phyloP scores from a whole-genome alignment of 1,284 basidiomycete genomes.

The Cryptococcus hybrid region DNA sequence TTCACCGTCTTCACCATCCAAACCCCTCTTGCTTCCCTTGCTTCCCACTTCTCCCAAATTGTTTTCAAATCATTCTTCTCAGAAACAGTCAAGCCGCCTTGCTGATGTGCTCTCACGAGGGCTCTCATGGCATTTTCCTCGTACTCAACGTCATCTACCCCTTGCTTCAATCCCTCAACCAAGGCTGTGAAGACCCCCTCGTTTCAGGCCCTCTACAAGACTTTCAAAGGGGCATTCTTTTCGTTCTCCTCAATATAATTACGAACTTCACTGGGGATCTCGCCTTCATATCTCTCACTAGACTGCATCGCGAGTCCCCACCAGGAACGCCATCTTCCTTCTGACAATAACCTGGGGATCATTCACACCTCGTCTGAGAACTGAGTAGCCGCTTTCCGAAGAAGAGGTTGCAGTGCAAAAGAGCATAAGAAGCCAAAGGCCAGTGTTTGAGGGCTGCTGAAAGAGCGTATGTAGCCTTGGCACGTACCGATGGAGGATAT shows the following conservation, averaged over 20 bases:
- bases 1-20: constrained; percentile 33
- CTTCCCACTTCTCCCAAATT: constrained; percentile 31
- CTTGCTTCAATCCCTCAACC: constrained; percentile 44
- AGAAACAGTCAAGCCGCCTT: constrained; percentile 32
- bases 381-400: constrained; percentile 21
- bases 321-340: constrained; percentile 80
- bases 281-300: constrained; percentile 53
- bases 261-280: constrained; percentile 42
- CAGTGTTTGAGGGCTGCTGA: constrained; percentile 79
- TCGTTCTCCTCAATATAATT: constrained; percentile 30
- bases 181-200: constrained; percentile 28
- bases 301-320: constrained; percentile 74
- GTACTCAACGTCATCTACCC: constrained; percentile 75
- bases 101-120: constrained; percentile 47
- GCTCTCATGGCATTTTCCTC: constrained; percentile 74
- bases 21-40: constrained; percentile 27
- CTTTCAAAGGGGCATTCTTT: constrained; percentile 10
- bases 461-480: constrained; percentile 84
- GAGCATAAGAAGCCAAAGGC: constrained; percentile 24
- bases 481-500: constrained; percentile 56
- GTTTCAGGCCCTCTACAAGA: constrained; percentile 28
- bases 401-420: constrained; percentile 3
- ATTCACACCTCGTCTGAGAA: constrained; percentile 38
- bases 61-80: constrained; percentile 39
- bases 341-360: constrained; percentile 77